A percentile compares a stretch with the other conserved stretches of the same genome.
Evolutionary conservation across 805 yeast species (phyloP).

Genomic region (Metschnikowia arizonensis): DNA sequence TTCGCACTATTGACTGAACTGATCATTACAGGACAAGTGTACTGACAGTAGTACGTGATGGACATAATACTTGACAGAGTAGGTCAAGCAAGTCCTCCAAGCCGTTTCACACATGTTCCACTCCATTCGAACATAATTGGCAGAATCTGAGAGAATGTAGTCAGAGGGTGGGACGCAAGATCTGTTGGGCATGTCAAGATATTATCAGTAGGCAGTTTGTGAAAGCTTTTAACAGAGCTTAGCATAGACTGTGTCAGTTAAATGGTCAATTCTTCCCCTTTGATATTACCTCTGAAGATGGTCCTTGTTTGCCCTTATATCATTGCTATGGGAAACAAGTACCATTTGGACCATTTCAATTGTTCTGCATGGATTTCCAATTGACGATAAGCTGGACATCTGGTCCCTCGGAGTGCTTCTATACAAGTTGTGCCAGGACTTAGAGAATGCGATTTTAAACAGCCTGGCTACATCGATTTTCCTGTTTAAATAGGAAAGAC

Average conservation of each 20-base stretch:
- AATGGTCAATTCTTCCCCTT: slow-evolving; percentile 84
- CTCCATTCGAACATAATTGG: neutral
- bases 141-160: slow-evolving; percentile 3
- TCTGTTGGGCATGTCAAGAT: slow-evolving; percentile 34
- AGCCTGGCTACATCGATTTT: slow-evolving; percentile 46
- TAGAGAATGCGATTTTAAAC: slow-evolving; percentile 59
- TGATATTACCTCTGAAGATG: slow-evolving; percentile 34
- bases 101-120: neutral
- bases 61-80: no score
- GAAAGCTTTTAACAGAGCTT: slow-evolving; percentile 73
- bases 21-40: no score
- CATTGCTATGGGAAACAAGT: no score
- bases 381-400: slow-evolving; percentile 77
- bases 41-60: no score
- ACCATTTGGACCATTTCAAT: no score
- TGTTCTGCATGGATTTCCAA: slow-evolving; percentile 64
- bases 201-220: slow-evolving; percentile 66
- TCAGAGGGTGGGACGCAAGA: slow-evolving; percentile 27
- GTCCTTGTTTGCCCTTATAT: no score
- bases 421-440: slow-evolving; percentile 60
- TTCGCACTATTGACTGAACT: no score
- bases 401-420: slow-evolving; percentile 83
- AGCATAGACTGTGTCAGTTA: slow-evolving; percentile 82
- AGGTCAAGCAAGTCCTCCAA: neutral
- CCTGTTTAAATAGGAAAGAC: slow-evolving; percentile 62